These are phyloP conservation scores for Prunus dulcis DNA, from an alignment of 306 rosid species.

Conservation along the genomic window DNA sequence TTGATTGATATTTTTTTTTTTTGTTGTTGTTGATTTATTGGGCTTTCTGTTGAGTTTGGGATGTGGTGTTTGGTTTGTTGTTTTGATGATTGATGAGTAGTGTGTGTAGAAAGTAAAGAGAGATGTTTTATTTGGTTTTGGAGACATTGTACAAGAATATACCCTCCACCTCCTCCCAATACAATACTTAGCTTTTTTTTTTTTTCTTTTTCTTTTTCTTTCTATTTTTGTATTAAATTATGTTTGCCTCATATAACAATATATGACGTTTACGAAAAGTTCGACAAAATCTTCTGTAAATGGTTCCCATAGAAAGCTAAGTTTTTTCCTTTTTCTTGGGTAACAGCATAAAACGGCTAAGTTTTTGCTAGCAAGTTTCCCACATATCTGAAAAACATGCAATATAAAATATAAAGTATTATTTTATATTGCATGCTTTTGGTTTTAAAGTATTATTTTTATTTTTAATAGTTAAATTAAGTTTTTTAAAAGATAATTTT, in stretches of 20 bases:
- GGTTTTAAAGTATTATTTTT: too few relatives aligned
- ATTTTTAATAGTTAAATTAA: too few relatives aligned
- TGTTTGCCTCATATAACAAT: not conserved
- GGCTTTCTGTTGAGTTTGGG: too few relatives aligned
- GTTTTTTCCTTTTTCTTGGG: not conserved
- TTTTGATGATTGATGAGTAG: not conserved
- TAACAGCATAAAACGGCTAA: not conserved
- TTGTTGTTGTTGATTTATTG: too few relatives aligned
- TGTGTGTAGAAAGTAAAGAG: not conserved
- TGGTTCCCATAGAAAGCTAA: not conserved
- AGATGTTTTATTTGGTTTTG: not conserved
- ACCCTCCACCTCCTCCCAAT: not conserved
- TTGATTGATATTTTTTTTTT: too few relatives aligned
- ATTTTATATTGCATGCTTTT: too few relatives aligned
- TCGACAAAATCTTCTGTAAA: not conserved
- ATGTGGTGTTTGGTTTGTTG: not conserved
- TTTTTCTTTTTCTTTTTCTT: not conserved
- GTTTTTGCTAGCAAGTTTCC: not conserved
- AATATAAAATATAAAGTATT: too few relatives aligned
- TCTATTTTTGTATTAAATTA: not conserved
- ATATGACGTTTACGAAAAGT: not conserved
- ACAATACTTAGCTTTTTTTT: not conserved
- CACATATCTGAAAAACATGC: not conserved
- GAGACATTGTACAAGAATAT: constrained; percentile 23
- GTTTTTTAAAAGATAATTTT: too few relatives aligned